Evolutionary conservation across 2,329 filamentous ascomycete species (phyloP), one percentile per base, ranked within the genome.

Genomic region (Beauveria medogensis): DNA sequence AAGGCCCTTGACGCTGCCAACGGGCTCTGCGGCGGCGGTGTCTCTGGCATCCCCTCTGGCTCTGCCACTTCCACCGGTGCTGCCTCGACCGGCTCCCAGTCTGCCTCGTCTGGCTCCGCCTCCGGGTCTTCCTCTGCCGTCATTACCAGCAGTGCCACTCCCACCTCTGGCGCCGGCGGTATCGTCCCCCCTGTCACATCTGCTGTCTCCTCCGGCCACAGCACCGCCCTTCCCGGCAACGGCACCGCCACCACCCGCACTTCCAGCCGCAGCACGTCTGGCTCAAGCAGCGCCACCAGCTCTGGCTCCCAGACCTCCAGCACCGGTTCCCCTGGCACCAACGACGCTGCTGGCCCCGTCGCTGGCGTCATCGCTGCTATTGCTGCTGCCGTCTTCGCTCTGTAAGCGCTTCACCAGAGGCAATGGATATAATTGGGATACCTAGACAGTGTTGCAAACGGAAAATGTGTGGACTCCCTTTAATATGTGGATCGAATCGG

Each of bases 1-100:
- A 54, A 65, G 9, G 70, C 74, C 10, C 73, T 73, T 14, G 55
- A 53, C 14, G 65, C 59, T 3, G 67, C 70, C 26, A 77, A 75
- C 64, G 61, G 68, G 24, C 63, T 64, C 12, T 66, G 61, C 55
- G 59, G 61, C 8, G 43, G 54, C 24, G 47, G 54, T 26, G 28
- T 55, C 54, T 52, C 59, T 28, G 30, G 43, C 2, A 47, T 20
- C 28, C 55, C 47, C 28, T 53, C 65, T 16, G 34, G 34, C 34
- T 37, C 34, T 37, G 34, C 26, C 30, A 51, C 22, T n/a, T 37
- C 34, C 34, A 37, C 63, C 18, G 58, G 56, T 14, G 37, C 59
- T 34, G 24, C 50, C 41, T 37, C 46, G 37, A 46, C 52, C 26
- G 37, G 53, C n/a, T n/a, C 51, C 43, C 20, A 14, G 28, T 43